Evolutionary conservation across 2,329 filamentous ascomycete species (phyloP), one percentile per base, ranked within the genome.

Genomic region (Sclerotinia nivalis): DNA sequence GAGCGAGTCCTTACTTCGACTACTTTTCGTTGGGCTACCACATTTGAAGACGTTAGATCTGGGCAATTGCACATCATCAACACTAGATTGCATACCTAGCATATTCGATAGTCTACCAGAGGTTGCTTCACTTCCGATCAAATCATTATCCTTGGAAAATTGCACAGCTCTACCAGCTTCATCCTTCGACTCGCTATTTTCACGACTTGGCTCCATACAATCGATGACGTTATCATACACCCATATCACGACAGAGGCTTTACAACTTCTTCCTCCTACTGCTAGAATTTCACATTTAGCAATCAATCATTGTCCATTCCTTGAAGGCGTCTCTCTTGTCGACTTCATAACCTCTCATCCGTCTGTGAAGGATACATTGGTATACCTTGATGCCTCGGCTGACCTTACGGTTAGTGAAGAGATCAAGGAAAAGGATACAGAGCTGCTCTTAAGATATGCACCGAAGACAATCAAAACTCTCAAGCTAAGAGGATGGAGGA

Each of bases 221-320:
- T 66, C 61, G 10, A 47, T 69, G 50, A 56, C 59, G 50, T 84
- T 93, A 37, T 87, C 89, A 13, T 89, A 90, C 73, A 93, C 91
- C 2, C 86, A 89, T 74, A 87, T 94, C 75, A 93, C 88, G 58
- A 87, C 92, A 78, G 82, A 84, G 49, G 91, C 91, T 10, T 83
- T 94, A 45, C 82, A 86, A 74, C 86, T 86, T 50, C 90, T 94
- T 72, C 91, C 91, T 3, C 78, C 83, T 31, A 89, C 88, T 15
- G 91, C 91, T 15, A 84, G 83, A 72, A 84, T 94, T 73, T 92
- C 89, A 1, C 91, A 94, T 77, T 81, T 94, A 69, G 93, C 92
- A 76, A 81, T 94, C 61, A 88, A 90, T 72, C 91, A 91, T 78
- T 93, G 91, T 83, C 88, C 86, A 67, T 84, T 87, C 62, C 83